Conservation (phyloP, 129 eudicot genomes). For the Oenanthe sinensis region DNA sequence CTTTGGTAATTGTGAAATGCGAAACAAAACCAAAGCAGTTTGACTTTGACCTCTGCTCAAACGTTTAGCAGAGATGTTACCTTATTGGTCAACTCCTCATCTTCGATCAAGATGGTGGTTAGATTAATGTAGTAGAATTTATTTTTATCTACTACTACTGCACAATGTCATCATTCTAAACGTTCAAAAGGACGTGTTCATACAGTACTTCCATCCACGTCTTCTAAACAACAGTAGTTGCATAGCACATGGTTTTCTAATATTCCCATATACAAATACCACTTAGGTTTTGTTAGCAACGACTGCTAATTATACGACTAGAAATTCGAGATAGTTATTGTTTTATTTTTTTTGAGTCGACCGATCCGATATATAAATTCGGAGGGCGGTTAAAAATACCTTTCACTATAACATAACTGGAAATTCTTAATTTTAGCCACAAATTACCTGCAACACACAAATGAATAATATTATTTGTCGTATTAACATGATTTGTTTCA, state of each 20-base stretch:
- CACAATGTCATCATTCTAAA: neutral
- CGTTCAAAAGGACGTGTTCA: neutral
- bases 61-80: neutral
- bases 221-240: neutral
- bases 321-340: too few relatives aligned
- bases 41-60: neutral
- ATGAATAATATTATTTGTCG: too few relatives aligned
- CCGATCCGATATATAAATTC: too few relatives aligned
- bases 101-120: neutral
- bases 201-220: neutral
- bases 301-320: too few relatives aligned
- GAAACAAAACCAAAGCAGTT: neutral
- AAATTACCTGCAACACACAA: too few relatives aligned
- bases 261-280: neutral
- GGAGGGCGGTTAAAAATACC: too few relatives aligned
- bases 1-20: neutral
- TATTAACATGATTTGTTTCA: too few relatives aligned
- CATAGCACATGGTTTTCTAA: neutral
- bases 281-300: neutral
- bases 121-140: neutral
- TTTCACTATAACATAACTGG: too few relatives aligned
- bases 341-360: too few relatives aligned
- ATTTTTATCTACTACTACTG: too few relatives aligned
- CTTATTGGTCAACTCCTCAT: neutral
- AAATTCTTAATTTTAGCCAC: too few relatives aligned